These are phyloP conservation scores for Marasmius tenuissimus DNA, from an alignment of 1,284 basidiomycete genomes.

Conservation along the genomic window DNA sequence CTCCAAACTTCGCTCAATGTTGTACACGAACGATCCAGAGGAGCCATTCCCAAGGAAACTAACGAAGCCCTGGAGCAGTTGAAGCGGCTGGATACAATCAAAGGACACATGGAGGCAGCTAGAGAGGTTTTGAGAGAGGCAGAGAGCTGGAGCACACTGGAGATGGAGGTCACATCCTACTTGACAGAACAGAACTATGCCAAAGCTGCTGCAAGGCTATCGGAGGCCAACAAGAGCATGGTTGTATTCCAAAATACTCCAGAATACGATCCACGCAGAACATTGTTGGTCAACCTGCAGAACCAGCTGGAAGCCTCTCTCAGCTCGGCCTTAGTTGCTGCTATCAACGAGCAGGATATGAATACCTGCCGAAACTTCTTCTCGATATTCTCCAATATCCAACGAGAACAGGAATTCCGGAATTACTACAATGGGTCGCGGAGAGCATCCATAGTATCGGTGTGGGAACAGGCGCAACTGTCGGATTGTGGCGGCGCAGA, in stretches of 20 bases:
- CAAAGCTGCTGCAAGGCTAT: conserved; percentile 86
- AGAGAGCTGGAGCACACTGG: conserved; percentile 92
- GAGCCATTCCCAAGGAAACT: conserved; percentile 53
- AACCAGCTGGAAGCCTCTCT: conserved; percentile 91
- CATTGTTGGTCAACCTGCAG: conserved; percentile 85
- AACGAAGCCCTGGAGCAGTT: conserved; percentile 70
- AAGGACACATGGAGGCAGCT: conserved; percentile 82
- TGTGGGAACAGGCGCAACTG: conserved; percentile 66
- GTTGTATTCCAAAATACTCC: conserved; percentile 87
- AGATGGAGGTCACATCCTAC: conserved; percentile 84
- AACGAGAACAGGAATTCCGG: conserved; percentile 87
- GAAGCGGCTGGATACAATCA: conserved; percentile 78
- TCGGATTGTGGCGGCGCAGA: conserved; percentile 44
- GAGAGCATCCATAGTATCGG: conserved; percentile 57
- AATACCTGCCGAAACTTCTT: conserved; percentile 76
- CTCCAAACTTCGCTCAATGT: conserved; percentile 64
- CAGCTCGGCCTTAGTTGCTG: conserved; percentile 82
- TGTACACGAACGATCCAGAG: conserved; percentile 53
- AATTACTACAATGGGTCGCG: conserved; percentile 91
- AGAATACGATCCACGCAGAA: conserved; percentile 83
- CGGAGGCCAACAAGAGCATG: conserved; percentile 85
- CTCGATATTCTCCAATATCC: conserved; percentile 85
- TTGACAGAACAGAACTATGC: conserved; percentile 77
- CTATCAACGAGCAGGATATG: conserved; percentile 76
- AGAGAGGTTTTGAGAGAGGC: conserved; percentile 87